Percentiles rank a stretch among this genome's conserved stretches.
Evolutionary conservation across 805 yeast species (phyloP).

Genomic region (Wickerhamiella galacta): DNA sequence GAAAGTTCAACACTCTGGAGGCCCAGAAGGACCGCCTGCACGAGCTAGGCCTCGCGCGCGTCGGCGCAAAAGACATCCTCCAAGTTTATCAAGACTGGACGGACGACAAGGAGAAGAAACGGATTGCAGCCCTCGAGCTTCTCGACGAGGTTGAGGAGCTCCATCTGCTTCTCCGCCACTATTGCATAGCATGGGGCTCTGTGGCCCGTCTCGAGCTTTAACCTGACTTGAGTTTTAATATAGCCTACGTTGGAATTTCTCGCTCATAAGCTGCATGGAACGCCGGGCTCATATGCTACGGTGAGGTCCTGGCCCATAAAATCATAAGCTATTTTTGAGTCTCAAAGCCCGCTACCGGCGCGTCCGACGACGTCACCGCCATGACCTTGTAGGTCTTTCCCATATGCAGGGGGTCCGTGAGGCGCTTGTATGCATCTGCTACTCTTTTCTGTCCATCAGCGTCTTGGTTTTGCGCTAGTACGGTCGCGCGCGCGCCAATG

Average conservation of each 20-base stretch:
- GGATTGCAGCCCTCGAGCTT: slow-evolving; percentile 41
- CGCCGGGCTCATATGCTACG: too few species aligned
- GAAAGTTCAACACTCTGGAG: slow-evolving; percentile 32
- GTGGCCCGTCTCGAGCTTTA: too few species aligned
- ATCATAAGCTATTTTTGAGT: too few species aligned
- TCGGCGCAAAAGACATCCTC: slow-evolving; percentile 31
- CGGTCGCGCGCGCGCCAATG: slow-evolving; percentile 43
- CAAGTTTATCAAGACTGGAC: slow-evolving; percentile 30
- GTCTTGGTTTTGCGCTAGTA: slow-evolving; percentile 28
- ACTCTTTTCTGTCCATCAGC: slow-evolving; percentile 33
- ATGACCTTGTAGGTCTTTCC: slow-evolving; percentile 62
- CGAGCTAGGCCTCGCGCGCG: slow-evolving; percentile 15
- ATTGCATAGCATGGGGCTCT: slow-evolving; percentile 29
- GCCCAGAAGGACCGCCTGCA: slow-evolving; percentile 27
- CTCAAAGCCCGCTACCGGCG: neutral
- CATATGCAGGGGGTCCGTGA: slow-evolving; percentile 54
- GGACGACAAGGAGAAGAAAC: slow-evolving; percentile 21
- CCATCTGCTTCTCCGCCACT: slow-evolving; percentile 42
- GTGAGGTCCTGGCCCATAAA: too few species aligned
- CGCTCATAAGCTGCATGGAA: too few species aligned
- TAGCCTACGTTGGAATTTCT: too few species aligned
- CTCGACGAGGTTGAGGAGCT: slow-evolving; percentile 67
- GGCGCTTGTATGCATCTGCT: slow-evolving; percentile 39
- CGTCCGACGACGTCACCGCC: slow-evolving; percentile 24
- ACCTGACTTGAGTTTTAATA: too few species aligned